phyloP scores from a whole-genome alignment of 768 basidiomycete genomes.

The Russula compacta region DNA sequence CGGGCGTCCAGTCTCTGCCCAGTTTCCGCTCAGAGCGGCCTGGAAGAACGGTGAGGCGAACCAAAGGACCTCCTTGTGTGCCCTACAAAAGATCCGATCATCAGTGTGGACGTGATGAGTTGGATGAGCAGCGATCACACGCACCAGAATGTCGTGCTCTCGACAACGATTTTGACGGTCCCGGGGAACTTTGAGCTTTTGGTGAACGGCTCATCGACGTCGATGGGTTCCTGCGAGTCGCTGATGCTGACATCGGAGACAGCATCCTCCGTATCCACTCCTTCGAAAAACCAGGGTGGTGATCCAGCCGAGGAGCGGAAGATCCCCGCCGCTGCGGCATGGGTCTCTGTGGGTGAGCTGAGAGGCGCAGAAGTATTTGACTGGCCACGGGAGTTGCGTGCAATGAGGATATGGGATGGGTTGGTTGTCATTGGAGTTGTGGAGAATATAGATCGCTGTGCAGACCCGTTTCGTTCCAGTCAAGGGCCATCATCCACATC shows the following conservation, averaged over 20 bases:
- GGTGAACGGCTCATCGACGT: slow-evolving; percentile 73
- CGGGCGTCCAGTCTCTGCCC: slow-evolving; percentile 83
- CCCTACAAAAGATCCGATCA: slow-evolving; percentile 37
- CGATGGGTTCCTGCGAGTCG: slow-evolving; percentile 57
- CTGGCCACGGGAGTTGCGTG: slow-evolving; percentile 69
- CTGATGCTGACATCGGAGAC: slow-evolving; percentile 61
- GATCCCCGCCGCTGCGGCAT: slow-evolving; percentile 78
- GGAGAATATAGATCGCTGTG: neutral
- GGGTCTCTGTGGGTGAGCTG: slow-evolving; percentile 80
- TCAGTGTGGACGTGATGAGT: slow-evolving; percentile 7
- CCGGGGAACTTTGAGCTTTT: slow-evolving; percentile 63
- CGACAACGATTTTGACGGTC: slow-evolving; percentile 85
- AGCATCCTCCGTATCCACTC: slow-evolving; percentile 58
- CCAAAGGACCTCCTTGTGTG: slow-evolving; percentile 84
- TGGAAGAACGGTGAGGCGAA: slow-evolving; percentile 96
- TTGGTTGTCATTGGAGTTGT: slow-evolving; percentile 50
- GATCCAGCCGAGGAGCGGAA: slow-evolving; percentile 68
- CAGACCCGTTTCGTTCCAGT: too few species aligned
- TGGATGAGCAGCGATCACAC: slow-evolving; percentile 24
- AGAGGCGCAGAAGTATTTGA: slow-evolving; percentile 73
- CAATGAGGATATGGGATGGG: slow-evolving; percentile 83
- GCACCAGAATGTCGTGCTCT: slow-evolving; percentile 85
- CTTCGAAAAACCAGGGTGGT: slow-evolving; percentile 73
- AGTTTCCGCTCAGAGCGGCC: slow-evolving; percentile 81
- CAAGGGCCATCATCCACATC: too few species aligned